Base-by-base conservation (phyloP, 192 early-diverging fungal species). In the Globomyces pollinis-pini region DNA sequence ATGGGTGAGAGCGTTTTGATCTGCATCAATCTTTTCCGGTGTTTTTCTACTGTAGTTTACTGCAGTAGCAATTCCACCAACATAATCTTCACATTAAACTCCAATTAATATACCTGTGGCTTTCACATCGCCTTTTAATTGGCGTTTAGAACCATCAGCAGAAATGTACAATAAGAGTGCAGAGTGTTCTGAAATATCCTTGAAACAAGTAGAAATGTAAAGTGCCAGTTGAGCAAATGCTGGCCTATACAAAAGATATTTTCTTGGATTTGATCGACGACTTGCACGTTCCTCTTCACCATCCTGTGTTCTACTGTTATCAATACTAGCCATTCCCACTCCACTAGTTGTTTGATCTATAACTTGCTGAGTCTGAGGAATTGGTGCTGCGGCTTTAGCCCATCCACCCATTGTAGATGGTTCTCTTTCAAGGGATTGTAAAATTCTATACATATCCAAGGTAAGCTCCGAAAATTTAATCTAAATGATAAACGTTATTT, bases 401-500 rank as follows among this genome's bases (percentile, higher is more conserved):
- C 13, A 63, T 60, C 3, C 58, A n/a, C 26, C 70, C 65, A 57
- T 74, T 24, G 26, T 11, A 0, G 72, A 71, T 0, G 87, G 86
- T 49, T 89, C 87, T 7, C 87, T 66, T 60, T 89, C 96, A n/a
- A 99, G 80, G 30, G 89, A 86, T 63, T 97, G 94, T 24, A 95
- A 67, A 62, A 99, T 88, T 33, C 92, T 86, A 71, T 92, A 94
- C 91, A 97, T 93, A 59, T 99, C 96, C 41, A 96, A 72, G 0
- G 91, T 96, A 31, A 97, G 75, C 68, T 97, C 93, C 0, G 93
- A 94, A 66, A 98, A 98, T 60, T 97, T 96, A 68, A 95, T 93
- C 72, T 77, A 35, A 8, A 31, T n/a, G n/a, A n/a, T n/a, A n/a
- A n/a, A n/a, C n/a, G n/a, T 13, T 39, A 11, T 63, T 1, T 12